These are phyloP conservation scores for Coemansia sp. DNA, from an alignment of 192 early-diverging fungal genomes.

Conservation along the genomic window DNA sequence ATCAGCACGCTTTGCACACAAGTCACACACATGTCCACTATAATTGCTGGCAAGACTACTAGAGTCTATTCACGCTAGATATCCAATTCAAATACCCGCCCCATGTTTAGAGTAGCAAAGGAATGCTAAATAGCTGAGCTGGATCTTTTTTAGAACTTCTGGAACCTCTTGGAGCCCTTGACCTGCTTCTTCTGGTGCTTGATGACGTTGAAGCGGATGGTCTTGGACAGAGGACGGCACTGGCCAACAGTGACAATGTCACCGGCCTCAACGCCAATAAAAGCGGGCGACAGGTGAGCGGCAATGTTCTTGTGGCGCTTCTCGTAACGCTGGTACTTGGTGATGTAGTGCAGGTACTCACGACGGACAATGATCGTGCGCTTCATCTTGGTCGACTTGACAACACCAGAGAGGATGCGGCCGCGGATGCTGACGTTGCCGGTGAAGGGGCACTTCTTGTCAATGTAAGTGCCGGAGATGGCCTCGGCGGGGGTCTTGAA, in stretches of 20 bases:
- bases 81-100: constrained; percentile 6
- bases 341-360: constrained; percentile 99
- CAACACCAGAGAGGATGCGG: constrained; percentile 91
- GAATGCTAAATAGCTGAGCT: constrained; percentile 3
- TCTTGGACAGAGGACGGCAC: constrained; percentile 99
- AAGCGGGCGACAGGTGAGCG: constrained; percentile 91
- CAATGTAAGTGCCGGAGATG: constrained; percentile 95
- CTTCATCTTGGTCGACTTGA: constrained; percentile 97
- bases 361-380: constrained; percentile 96
- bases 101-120: background rate
- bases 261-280: constrained; percentile 85
- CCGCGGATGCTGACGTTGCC: constrained; percentile 96
- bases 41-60: constrained; percentile 1
- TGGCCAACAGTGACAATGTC: constrained; percentile 97
- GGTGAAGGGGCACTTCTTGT: constrained; percentile 99
- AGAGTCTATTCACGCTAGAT: background rate
- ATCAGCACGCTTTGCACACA: background rate
- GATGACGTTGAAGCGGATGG: constrained; percentile 99
- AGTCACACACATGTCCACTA: background rate
- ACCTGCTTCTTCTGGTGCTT: constrained; percentile 82
- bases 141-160: constrained; percentile 80
- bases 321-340: constrained; percentile 99
- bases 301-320: constrained; percentile 99
- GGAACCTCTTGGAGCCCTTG: constrained; percentile 86
- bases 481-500: constrained; percentile 99